Conservation (phyloP, 176 grass and related monocot species). For the Otatea glauca region DNA sequence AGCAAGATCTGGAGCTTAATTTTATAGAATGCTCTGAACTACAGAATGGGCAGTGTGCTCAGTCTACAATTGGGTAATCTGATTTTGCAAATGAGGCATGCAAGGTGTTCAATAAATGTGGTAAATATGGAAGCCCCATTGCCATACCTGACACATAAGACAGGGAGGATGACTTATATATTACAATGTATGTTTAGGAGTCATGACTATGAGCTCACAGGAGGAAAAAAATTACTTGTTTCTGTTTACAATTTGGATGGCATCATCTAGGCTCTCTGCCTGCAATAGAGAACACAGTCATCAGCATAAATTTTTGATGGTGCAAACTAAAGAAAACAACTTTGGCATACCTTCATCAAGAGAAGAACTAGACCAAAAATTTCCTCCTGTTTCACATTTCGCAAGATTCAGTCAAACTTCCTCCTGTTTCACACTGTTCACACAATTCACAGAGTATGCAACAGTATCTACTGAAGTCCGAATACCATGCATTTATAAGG, state of each 20-base stretch:
- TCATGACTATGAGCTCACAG: conserved; percentile 22
- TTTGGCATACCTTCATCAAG: conserved; percentile 79
- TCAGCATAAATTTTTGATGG: background rate
- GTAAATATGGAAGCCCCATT: conserved; percentile 98
- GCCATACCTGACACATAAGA: conserved; percentile 75
- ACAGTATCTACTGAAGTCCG: no score
- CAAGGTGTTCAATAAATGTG: conserved; percentile 13
- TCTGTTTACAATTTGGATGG: conserved; percentile 86
- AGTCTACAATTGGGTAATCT: no score
- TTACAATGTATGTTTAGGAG: background rate
- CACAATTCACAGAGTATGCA: no score
- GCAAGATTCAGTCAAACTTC: conserved; percentile 16
- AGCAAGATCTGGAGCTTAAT: no score
- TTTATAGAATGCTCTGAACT: no score
- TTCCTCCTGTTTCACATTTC: conserved; percentile 62
- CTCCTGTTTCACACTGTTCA: no score
- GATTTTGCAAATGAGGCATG: no score
- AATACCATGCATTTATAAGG: background rate
- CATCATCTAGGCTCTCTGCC: conserved; percentile 87
- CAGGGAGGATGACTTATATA: conserved; percentile 12
- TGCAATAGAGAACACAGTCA: conserved; percentile 44
- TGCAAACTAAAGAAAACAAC: background rate
- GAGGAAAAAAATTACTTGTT: conserved; percentile 69
- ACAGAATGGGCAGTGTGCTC: no score
- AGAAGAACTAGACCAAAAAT: conserved; percentile 97